Conservation (phyloP, 169 alveolate genomes). For the Cystoisospora suis region DNA sequence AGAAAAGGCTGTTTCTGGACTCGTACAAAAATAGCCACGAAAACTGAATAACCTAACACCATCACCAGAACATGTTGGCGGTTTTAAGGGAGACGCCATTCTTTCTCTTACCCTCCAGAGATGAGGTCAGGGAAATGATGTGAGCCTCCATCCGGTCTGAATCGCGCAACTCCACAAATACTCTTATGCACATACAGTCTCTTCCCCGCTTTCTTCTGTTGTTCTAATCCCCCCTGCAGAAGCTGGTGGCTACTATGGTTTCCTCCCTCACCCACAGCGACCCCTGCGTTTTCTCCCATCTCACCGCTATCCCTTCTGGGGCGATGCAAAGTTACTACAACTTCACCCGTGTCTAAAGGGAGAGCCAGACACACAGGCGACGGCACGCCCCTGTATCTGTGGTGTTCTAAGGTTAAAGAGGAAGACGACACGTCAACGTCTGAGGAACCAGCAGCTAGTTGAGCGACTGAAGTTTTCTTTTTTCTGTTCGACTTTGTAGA, state of each 20-base stretch:
- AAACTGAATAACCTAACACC: neutral
- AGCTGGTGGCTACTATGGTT: too few relatives aligned
- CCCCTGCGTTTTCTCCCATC: too few relatives aligned
- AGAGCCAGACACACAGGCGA: constrained; percentile 22
- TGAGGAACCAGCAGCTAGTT: neutral
- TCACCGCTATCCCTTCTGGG: too few relatives aligned
- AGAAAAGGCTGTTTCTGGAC: too few relatives aligned
- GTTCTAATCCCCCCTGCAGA: too few relatives aligned
- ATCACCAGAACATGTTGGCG: neutral
- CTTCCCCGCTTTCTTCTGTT: neutral
- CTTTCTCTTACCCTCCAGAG: constrained; percentile 12
- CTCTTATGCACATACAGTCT: neutral
- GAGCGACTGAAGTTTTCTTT: neutral
- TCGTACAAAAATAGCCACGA: too few relatives aligned
- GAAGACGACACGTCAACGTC: neutral
- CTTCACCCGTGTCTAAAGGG: constrained; percentile 5
- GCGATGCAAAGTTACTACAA: neutral
- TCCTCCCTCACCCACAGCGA: too few relatives aligned
- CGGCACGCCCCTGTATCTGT: neutral
- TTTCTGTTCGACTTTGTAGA: too few relatives aligned
- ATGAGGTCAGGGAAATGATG: neutral
- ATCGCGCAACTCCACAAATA: constrained; percentile 14
- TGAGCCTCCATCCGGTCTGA: neutral
- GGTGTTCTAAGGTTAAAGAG: neutral
- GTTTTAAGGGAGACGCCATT: neutral